Evolutionary conservation across 768 basidiomycete genomes (phyloP), one percentile per base, ranked within the genome.

Genomic region (Sarcomyxa edulis): DNA sequence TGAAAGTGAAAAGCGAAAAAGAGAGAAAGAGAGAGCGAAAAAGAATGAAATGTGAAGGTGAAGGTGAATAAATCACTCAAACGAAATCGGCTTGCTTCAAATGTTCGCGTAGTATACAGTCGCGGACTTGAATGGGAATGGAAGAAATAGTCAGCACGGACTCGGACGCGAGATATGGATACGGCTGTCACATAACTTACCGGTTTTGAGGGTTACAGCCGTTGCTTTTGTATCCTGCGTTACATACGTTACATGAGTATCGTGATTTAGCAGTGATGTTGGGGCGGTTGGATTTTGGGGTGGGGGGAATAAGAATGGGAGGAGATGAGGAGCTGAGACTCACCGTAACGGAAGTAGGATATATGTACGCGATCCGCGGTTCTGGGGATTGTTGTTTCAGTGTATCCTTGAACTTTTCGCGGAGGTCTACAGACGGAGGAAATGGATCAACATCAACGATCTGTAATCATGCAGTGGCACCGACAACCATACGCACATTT

Each of bases 261-360:
- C n/a, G n/a, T n/a, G n/a, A n/a, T n/a, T n/a, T n/a, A 25, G 18
- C 22, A 14, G 26, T 23, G 24, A 25, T 28, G n/a, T 8, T 27
- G 30, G 21, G 20, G 16, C 9, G 9, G 14, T 26, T 14, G 10
- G 26, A n/a, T n/a, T n/a, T n/a, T 31, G 8, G 30, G 15, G 35
- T 7, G 38, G 32, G 21, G 32, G 20, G 9, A 31, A 21, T 33
- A 34, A 15, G 38, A n/a, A 29, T 8, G 10, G 11, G 30, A 2
- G 8, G 8, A 12, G 27, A 10, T 12, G 22, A 31, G 39, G 18
- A 32, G 26, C 19, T 39, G 35, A 18, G 25, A 68, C 74, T 41
- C 51, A 81, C 80, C 26, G 74, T 72, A 6, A 77, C 77, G 24
- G 75, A 73, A 0, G 81, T 83, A 3, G 74, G 49, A 55, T 78